These are phyloP conservation scores for Euphorbia corollata DNA, from an alignment of 441 rosid species.

Conservation along the genomic window DNA sequence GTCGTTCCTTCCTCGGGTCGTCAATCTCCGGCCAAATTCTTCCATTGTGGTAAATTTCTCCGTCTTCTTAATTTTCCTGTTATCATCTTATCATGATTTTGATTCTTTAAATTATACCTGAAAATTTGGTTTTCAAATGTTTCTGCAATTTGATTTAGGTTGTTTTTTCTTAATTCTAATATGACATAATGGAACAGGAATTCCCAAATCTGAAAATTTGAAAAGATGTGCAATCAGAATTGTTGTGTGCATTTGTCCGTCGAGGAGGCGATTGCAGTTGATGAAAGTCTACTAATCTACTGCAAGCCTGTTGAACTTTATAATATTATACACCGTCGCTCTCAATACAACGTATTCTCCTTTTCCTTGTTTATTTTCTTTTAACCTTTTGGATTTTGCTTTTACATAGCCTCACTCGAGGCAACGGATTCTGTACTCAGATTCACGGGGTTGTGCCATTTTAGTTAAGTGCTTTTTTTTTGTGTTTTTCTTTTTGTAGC, in stretches of 20 bases:
- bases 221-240: slow-evolving; percentile 65
- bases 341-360: slow-evolving; percentile 46
- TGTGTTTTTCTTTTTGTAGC: slow-evolving; percentile 33
- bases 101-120: background rate
- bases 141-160: background rate
- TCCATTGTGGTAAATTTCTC: slow-evolving; percentile 4
- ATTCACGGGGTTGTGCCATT: slow-evolving; percentile 1
- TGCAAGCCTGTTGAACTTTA: slow-evolving; percentile 95
- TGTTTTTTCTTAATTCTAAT: background rate
- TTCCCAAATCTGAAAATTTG: background rate
- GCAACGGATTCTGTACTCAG: background rate
- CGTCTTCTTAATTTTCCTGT: background rate
- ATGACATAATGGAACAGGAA: slow-evolving; percentile 11
- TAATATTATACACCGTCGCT: slow-evolving; percentile 79
- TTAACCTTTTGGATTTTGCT: background rate
- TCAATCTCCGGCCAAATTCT: background rate
- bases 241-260: slow-evolving; percentile 38
- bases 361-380: slow-evolving; percentile 6
- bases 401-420: background rate
- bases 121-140: background rate
- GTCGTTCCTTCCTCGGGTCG: background rate
- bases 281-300: slow-evolving; percentile 60
- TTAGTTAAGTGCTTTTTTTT: slow-evolving; percentile 18
- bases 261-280: slow-evolving; percentile 74
- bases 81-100: background rate